Conservation (phyloP, 805 yeast genomes). For the Starmerella khaoyaiensis region DNA sequence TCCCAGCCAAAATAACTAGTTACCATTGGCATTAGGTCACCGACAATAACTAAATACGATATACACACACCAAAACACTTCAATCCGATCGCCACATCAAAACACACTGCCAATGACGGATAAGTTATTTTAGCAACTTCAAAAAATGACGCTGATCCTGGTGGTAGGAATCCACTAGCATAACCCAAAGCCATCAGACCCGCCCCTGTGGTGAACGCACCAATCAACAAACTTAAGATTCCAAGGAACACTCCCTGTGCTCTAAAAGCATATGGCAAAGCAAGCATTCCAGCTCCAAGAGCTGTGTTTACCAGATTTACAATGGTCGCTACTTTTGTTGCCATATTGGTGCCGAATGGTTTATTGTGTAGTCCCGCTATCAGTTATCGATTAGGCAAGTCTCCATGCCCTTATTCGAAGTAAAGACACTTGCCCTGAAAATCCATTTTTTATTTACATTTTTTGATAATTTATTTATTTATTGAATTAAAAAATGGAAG, state of each 20-base stretch:
- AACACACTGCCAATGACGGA: conserved; percentile 52
- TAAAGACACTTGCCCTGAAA: too few species aligned
- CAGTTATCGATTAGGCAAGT: too few species aligned
- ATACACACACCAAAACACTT: conserved; percentile 76
- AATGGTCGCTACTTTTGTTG: conserved; percentile 42
- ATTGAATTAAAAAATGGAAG: conserved; percentile 4
- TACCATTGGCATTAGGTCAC: conserved; percentile 56
- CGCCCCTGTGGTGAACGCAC: conserved; percentile 51
- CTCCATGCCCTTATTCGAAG: too few species aligned
- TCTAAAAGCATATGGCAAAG: conserved; percentile 57
- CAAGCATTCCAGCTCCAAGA: conserved; percentile 66
- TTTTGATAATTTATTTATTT: too few species aligned
- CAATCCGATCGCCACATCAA: conserved; percentile 60
- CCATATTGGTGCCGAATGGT: conserved; percentile 20
- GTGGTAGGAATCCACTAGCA: conserved; percentile 34
- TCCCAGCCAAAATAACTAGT: conserved; percentile 33
- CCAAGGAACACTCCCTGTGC: conserved; percentile 55
- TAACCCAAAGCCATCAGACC: conserved; percentile 34
- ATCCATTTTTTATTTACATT: too few species aligned
- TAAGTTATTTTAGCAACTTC: conserved; percentile 53
- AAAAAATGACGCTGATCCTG: conserved; percentile 56
- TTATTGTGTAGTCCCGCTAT: too few species aligned
- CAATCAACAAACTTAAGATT: conserved; percentile 38
- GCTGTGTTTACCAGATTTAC: conserved; percentile 60
- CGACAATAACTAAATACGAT: conserved; percentile 57